These are phyloP conservation scores for Choiromyces venosus DNA, from an alignment of 495 filamentous ascomycete genomes.

Conservation along the genomic window DNA sequence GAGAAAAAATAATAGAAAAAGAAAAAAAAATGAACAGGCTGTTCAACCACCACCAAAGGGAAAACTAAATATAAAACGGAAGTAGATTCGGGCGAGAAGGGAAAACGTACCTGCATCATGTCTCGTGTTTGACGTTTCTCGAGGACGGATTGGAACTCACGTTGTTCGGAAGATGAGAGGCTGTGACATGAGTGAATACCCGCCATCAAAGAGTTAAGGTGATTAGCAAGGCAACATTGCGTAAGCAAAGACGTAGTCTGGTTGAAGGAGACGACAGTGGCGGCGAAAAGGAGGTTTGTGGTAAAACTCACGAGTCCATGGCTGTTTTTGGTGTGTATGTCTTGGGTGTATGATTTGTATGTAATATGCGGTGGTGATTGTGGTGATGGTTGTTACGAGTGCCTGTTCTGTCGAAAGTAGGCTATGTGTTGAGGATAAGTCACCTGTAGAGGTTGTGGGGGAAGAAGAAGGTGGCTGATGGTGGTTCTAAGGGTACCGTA, in stretches of 20 bases:
- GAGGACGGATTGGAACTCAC: conserved; percentile 85
- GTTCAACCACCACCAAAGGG: background rate
- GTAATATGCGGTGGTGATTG: background rate
- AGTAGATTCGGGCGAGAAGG: background rate
- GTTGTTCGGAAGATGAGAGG: conserved; percentile 76
- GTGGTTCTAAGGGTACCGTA: background rate
- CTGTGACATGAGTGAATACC: conserved; percentile 40
- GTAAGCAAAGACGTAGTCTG: background rate
- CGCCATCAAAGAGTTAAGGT: background rate
- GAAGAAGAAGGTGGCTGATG: background rate
- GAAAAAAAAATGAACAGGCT: conserved; percentile 4
- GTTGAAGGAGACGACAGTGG: background rate
- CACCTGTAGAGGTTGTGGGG: background rate
- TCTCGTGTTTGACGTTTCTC: conserved; percentile 97
- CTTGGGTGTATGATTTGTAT: conserved; percentile 12
- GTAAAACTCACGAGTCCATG: conserved; percentile 39
- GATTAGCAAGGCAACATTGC: conserved; percentile 1
- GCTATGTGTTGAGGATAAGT: background rate
- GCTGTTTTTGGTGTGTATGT: background rate
- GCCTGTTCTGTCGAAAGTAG: no score
- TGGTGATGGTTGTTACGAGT: background rate
- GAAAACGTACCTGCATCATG: conserved; percentile 79
- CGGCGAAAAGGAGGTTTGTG: background rate
- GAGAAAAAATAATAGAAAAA: background rate
- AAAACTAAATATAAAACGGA: background rate